Percentiles rank a stretch among this genome's conserved stretches.
Conservation (phyloP, 306 rosid species). For the Hippophae gyantsensis region DNA sequence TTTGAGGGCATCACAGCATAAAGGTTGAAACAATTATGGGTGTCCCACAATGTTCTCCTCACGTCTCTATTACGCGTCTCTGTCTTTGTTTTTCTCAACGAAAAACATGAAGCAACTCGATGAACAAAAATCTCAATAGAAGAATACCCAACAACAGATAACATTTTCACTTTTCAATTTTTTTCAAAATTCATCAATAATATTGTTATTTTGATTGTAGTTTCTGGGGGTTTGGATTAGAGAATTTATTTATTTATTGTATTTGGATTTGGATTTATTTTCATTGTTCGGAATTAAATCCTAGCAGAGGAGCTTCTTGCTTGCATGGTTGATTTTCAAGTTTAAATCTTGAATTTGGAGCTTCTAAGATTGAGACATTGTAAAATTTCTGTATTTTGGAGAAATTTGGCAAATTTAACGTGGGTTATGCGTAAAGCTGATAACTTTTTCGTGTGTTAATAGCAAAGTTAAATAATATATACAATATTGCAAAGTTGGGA, state of each 20-base stretch:
- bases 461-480: constrained; percentile 11
- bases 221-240: too few species aligned
- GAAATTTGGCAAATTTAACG: too few species aligned
- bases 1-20: too few species aligned
- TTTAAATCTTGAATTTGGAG: constrained; percentile 16
- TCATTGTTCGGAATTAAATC: neutral
- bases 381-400: neutral
- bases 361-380: constrained; percentile 17
- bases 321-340: constrained; percentile 3
- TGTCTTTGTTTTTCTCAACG: constrained; percentile 14
- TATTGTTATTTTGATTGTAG: too few species aligned
- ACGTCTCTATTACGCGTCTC: constrained; percentile 26
- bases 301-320: neutral
- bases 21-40: constrained; percentile 14
- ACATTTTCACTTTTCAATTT: constrained; percentile 4
- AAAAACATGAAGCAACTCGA: constrained; percentile 23
- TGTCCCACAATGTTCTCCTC: constrained; percentile 44
- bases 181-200: neutral
- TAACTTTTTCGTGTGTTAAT: constrained; percentile 2
- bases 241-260: too few species aligned
- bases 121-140: constrained; percentile 18
- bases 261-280: too few species aligned
- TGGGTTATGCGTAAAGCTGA: constrained; percentile 18
- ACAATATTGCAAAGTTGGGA: constrained; percentile 10
- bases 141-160: neutral